Base-by-base conservation (phyloP, 2,329 filamentous ascomycete genomes). In the Pseudogymnoascus sp. region DNA sequence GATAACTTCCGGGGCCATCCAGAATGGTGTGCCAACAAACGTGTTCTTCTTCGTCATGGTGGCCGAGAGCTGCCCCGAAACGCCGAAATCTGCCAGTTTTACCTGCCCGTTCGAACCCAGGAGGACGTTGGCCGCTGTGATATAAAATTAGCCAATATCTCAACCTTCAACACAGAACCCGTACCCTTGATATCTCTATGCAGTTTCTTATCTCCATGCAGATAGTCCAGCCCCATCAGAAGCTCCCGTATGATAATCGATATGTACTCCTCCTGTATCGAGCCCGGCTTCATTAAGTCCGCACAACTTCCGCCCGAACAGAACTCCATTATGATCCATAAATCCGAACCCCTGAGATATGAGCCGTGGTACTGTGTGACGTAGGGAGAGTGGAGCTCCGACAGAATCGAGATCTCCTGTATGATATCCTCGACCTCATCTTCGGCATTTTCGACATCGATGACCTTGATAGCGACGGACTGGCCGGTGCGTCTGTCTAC, bases 1-100 rank as follows among this genome's bases (percentile, higher is more conserved):
- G 75, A 99, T 99, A 63, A 97, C 93, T 77, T 99, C 93, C 10
- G 93, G 93, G 2, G 94, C 93, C 93, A 99, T 99, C 94, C 94
- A 99, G 74, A 97, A 99, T 1, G 94, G 93, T 0, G 93, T 97
- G 35, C 94, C 94, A 33, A 99, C 93, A 75, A 97, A 99, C 0
- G 93, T 97, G 74, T 97, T 97, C 79, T 97, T 97, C 82, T 97
- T 97, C 66, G 93, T 97, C 92, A 97, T 97, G 60, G 93, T 99
- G 5, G 93, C 93, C 8, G 93, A 95, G 21, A 97, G 82, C 77
- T 97, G 94, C 28, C 93, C 93, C 1, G 93, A 97, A 5, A 99
- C 94, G 64, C 93, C 93, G 77, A 99, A 99, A 74, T 99, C 93
- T 12, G 93, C 93, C 63, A 97, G 81, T 76, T 99, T 99, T 69